Evolutionary conservation across 805 yeast genomes (phyloP), one percentile per base, ranked within the genome.

Genomic region (Metschnikowia cerradonensis): DNA sequence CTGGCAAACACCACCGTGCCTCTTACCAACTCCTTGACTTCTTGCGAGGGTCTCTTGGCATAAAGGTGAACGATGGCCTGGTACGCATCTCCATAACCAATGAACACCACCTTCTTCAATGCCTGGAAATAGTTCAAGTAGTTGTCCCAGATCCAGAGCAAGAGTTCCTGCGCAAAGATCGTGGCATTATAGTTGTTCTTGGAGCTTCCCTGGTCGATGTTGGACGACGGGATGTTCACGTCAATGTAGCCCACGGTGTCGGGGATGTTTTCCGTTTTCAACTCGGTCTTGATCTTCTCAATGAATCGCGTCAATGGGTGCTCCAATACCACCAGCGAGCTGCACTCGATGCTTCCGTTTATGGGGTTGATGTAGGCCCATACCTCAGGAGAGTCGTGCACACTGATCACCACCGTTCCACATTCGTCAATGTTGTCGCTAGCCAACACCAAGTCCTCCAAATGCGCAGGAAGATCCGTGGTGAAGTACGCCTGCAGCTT

Each of bases 361-460:
- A 83, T 67, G 0, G 96, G 88, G 64, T 90, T 90, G 37, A 84
- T 72, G 57, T 84, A 82, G 1, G 95, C 96, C 96, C 96, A 90
- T 6, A 94, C 78, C 52, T 90, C 91, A 6, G 97, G 88, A 2
- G 97, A 89, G 61, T 91, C 98, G 67, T 91, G 98, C 17, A 91
- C 81, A 6, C 88, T 65, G 7, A 92, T 71, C 8, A 90, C 70
- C 5, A 91, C 67, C 6, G 86, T 80, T n/a, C 81, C 78, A 36
- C 83, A 71, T 11, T 80, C 78, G 64, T 81, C 81, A 23, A 91
- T 78, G 49, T 81, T 78, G 10, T 89, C 84, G 13, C 91, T 79
- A n/a, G 91, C 84, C 43, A 89, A 63, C 11, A 85, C 81, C 58
- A 80, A 84, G 64, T 80, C 88, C 49, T 79, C 87, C 60, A 76